Base-by-base conservation (phyloP, 2,329 filamentous ascomycete species). In the Zasmidium citrigriseum region DNA sequence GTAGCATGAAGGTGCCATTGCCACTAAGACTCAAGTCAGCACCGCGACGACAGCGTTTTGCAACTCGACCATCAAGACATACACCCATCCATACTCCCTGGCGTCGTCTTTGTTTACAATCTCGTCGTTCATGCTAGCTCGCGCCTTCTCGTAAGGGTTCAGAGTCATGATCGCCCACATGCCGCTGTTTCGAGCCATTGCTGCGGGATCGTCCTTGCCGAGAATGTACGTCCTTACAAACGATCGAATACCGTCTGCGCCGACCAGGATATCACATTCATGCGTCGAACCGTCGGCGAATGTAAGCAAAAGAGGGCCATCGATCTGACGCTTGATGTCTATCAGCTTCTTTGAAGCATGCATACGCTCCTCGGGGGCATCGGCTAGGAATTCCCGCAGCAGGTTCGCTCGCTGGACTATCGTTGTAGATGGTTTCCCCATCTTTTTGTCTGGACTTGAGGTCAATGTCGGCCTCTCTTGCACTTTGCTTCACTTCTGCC, bases 301-400 rank as follows among this genome's bases (percentile, higher is more conserved):
- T 1, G 54, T 29, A 10, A 60, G 38, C 1, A 25, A 14, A 11
- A 60, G 25, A 23, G 58, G 45, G 7, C 54, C 51, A 47, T 60
- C 50, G 14, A 16, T 25, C 14, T 45, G 24, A 27, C 27, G 16
- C 16, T 57, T 46, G 11, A 60, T 55, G 20, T 22, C 24, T 38
- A 20, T 57, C n/a, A 60, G 21, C 55, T 60, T 60, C 58, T 60
- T 60, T 9, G 49, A 57, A 20, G 55, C 58, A 51, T 60, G 58
- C 58, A 60, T 54, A 11, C 50, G 25, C 14, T 57, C 54, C 22
- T 29, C 5, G 3, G 58, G 54, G 20, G 55, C 46, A n/a, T 23
- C 27, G n/a, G 47, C 55, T 11, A 60, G 49, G n/a, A 60, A 45
- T 12, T 60, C 54, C 27, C 55, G 47, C 50, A 60, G 22, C 14